Conservation (phyloP, 2,329 filamentous ascomycete genomes). For the Bertia moriformis region DNA sequence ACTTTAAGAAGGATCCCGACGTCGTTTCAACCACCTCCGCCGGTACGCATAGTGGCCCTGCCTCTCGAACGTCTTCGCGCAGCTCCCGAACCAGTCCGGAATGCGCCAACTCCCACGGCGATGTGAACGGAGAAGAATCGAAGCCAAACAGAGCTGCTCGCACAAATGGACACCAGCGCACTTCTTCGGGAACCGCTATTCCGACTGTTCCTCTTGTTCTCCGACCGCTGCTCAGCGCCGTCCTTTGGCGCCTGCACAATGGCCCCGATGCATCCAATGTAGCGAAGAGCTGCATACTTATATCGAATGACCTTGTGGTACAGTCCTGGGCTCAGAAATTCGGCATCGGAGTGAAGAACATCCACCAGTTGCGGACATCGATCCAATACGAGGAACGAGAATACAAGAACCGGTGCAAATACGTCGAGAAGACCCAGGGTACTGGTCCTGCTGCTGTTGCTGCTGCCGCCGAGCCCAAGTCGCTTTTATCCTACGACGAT, state of each 20-base stretch:
- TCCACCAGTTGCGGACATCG: conserved; percentile 27
- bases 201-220: conserved; percentile 20
- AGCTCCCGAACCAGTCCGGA: background rate
- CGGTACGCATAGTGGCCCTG: background rate
- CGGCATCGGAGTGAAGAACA: conserved; percentile 27
- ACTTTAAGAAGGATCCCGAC: conserved; percentile 25
- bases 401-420: conserved; percentile 25
- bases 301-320: conserved; percentile 24
- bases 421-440: conserved; percentile 22
- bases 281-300: conserved; percentile 20
- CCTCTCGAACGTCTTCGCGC: background rate
- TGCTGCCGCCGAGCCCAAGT: conserved; percentile 14
- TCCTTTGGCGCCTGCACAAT: conserved; percentile 25
- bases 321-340: conserved; percentile 29
- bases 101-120: background rate
- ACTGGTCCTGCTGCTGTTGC: background rate
- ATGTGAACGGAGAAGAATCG: background rate
- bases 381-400: conserved; percentile 28
- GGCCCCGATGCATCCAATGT: conserved; percentile 15
- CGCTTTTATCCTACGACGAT: conserved; percentile 27
- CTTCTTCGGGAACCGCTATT: conserved; percentile 15
- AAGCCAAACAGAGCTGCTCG: background rate
- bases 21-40: conserved; percentile 19
- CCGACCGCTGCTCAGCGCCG: conserved; percentile 24
- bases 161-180: conserved; percentile 13